A percentile compares a stretch with the other conserved stretches of the same genome.
Evolutionary conservation across 148 eudicot species (phyloP).

Genomic region (Vaccinium macrocarpon): DNA sequence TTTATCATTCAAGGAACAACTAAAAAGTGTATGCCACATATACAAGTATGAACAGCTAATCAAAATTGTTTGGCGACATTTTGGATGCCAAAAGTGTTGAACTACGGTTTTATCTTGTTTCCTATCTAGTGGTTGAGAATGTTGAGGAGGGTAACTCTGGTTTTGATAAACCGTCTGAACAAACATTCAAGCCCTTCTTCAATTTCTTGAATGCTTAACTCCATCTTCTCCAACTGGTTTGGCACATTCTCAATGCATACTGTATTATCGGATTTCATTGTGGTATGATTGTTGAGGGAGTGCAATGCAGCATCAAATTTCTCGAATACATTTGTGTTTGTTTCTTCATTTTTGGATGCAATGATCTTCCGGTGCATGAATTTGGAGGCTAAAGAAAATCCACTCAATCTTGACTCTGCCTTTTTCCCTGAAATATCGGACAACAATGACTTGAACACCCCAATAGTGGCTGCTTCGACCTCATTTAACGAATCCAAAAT

Average conservation of each 20-base stretch:
- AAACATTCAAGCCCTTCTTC: slow-evolving; percentile 41
- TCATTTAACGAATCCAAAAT: slow-evolving; percentile 4
- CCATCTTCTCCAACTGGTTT: slow-evolving; percentile 22
- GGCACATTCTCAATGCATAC: slow-evolving; percentile 13
- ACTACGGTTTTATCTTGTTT: not conserved
- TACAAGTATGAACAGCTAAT: not conserved
- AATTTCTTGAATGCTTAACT: slow-evolving; percentile 33
- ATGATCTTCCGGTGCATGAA: not conserved
- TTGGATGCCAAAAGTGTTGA: not conserved
- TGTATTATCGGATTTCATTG: slow-evolving; percentile 5
- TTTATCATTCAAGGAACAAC: not conserved
- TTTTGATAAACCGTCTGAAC: slow-evolving; percentile 38
- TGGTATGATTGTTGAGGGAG: slow-evolving; percentile 22
- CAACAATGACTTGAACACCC: slow-evolving; percentile 24
- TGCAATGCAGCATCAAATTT: slow-evolving; percentile 27
- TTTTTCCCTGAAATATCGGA: slow-evolving; percentile 9
- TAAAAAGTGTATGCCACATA: not conserved
- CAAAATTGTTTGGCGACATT: not conserved
- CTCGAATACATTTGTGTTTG: slow-evolving; percentile 21
- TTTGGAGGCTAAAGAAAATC: not conserved
- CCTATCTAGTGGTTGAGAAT: slow-evolving; percentile 34
- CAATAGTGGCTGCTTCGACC: slow-evolving; percentile 24
- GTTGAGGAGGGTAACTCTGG: slow-evolving; percentile 24
- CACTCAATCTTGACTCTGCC: slow-evolving; percentile 6
- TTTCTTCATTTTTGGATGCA: slow-evolving; percentile 4